Evolutionary conservation across 257 asterid genomes (phyloP), one percentile per base, ranked within the genome.

Genomic region (Solanum okadae): DNA sequence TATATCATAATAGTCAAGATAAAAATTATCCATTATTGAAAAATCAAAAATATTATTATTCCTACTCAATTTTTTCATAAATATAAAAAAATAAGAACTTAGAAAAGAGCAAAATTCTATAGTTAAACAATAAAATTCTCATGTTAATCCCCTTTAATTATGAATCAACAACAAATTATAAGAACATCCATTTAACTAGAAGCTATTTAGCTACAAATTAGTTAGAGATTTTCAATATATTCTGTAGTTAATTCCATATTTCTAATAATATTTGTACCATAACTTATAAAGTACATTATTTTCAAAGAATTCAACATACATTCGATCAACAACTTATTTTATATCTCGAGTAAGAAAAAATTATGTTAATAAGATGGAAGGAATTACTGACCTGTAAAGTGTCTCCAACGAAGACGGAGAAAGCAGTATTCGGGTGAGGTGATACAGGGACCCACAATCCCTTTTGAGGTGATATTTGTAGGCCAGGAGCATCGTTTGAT

Each of bases 331-430:
- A 6, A 10, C 6, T 2, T 23, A 9, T 23, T 63, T 63, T 10
- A 63, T 23, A n/a, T 23, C 3, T 63, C 3, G 1, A n/a, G 63
- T n/a, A 4, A n/a, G 27, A 63, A 61, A 10, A 23, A 3, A n/a
- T 59, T 59, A 59, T 20, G 13, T 8, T 59, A 22, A 8, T 8
- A 20, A 56, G 25, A 22, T 22, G 38, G 3, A 68, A 14, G 23
- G 0, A 29, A 42, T 87, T 56, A 33, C 88, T 31, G 33, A 94
- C 98, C 95, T 96, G 96, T 44, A 96, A 90, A 70, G 93, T 81
- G 90, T 96, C 98, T 20, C 98, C 98, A 16, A 96, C 98, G 68
- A 91, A 93, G 77, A 95, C 92, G 22, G 92, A 91, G 76, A 91
- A 92, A 34, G 93, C 88, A 13, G 85, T 20, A 46, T n/a, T 83